A percentile compares a stretch with the other conserved stretches of the same genome.
Evolutionary conservation across 164 flowering plant species (phyloP).

Genomic region (Vitis vinifera): DNA sequence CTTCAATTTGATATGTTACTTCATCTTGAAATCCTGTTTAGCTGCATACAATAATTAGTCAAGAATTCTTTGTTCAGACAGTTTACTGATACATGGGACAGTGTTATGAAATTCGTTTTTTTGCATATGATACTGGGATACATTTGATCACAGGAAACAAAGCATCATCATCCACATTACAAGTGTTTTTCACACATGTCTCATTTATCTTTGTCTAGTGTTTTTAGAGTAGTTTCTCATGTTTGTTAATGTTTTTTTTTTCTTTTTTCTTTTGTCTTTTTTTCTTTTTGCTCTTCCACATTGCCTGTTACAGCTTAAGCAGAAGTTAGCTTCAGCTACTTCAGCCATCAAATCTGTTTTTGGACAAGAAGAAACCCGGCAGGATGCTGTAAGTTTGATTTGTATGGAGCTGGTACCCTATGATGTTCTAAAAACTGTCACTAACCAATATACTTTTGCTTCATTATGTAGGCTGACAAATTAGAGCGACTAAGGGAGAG

Average conservation of each 20-base stretch:
- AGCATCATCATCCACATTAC: no score
- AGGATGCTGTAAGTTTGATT: conserved; percentile 65
- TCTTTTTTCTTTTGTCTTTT: neutral
- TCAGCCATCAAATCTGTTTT: conserved; percentile 87
- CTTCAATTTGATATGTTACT: no score
- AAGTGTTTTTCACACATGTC: no score
- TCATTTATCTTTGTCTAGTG: no score
- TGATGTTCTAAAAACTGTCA: neutral
- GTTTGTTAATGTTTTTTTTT: neutral
- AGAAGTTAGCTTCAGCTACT: conserved; percentile 79
- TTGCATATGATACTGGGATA: no score
- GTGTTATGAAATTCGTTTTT: no score
- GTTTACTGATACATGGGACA: no score
- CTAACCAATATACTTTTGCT: conserved; percentile 5
- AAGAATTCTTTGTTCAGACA: no score
- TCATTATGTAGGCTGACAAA: conserved; percentile 60
- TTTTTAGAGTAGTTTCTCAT: neutral
- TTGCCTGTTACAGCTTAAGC: conserved; percentile 52
- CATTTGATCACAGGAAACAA: no score
- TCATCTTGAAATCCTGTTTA: no score
- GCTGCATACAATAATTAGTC: no score
- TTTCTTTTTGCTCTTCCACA: neutral
- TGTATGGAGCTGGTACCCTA: conserved; percentile 4
- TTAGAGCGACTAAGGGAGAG: conserved; percentile 81
- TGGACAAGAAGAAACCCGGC: conserved; percentile 56